A percentile compares a stretch with the other conserved stretches of the same genome.
These are phyloP conservation scores for Boletales sp. DNA, from an alignment of 768 basidiomycete genomes.

Conservation along the genomic window DNA sequence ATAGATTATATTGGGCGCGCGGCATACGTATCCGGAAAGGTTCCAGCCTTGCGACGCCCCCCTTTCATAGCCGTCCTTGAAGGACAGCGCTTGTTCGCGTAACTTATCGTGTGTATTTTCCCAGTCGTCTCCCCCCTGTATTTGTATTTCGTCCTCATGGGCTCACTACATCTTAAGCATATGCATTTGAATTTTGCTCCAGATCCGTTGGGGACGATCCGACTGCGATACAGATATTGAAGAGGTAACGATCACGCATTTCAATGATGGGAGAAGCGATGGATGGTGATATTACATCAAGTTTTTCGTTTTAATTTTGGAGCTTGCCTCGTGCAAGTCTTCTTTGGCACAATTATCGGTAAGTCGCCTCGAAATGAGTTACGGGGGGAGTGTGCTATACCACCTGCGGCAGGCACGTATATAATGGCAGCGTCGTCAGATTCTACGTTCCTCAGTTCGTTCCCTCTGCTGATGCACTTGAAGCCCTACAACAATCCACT, in stretches of 20 bases:
- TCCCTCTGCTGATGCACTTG: conserved; percentile 19
- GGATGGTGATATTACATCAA: conserved; percentile 34
- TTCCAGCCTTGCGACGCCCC: conserved; percentile 44
- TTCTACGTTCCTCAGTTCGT: conserved; percentile 8
- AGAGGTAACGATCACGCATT: conserved; percentile 31
- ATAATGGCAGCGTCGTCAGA: conserved; percentile 13
- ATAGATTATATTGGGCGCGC: conserved; percentile 69
- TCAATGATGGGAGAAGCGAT: conserved; percentile 23
- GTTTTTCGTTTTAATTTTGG: conserved; percentile 21
- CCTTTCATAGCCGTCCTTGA: conserved; percentile 69
- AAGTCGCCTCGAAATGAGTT: conserved; percentile 18
- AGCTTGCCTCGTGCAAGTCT: conserved; percentile 24
- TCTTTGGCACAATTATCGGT: conserved; percentile 13
- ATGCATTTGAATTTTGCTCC: conserved; percentile 15
- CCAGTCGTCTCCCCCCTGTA: conserved; percentile 19
- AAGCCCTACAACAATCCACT: conserved; percentile 18
- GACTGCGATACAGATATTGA: conserved; percentile 21
- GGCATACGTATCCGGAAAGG: conserved; percentile 51
- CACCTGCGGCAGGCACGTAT: conserved; percentile 19
- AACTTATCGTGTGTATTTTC: conserved; percentile 27
- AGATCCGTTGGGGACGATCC: conserved; percentile 26
- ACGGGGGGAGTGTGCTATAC: conserved; percentile 9
- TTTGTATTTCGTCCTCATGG: conserved; percentile 32
- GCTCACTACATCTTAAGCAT: conserved; percentile 16
- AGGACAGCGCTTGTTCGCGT: conserved; percentile 28